A percentile compares a stretch with the other conserved stretches of the same genome.
Evolutionary conservation across 768 basidiomycete genomes (phyloP).

Genomic region (Agrocybe pediades): DNA sequence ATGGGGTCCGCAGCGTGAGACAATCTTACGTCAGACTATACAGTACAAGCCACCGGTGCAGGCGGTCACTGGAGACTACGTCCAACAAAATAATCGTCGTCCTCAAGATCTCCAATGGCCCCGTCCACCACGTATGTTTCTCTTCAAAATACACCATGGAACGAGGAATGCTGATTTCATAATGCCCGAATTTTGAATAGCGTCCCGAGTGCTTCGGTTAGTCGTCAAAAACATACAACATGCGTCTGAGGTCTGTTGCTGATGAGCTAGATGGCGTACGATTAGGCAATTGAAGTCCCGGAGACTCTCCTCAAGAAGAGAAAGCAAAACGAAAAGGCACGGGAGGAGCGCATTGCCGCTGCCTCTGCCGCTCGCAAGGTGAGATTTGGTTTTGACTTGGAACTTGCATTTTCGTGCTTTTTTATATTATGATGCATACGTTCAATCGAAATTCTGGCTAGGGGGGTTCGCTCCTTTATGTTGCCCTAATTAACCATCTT

Average conservation of each 20-base stretch:
- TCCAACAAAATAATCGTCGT: slow-evolving; percentile 34
- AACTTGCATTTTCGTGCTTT: slow-evolving; percentile 16
- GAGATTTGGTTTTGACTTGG: slow-evolving; percentile 27
- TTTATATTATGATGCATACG: slow-evolving; percentile 77
- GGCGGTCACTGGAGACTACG: slow-evolving; percentile 23
- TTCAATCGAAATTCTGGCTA: slow-evolving; percentile 77
- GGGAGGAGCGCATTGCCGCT: slow-evolving; percentile 89
- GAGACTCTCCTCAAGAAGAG: slow-evolving; percentile 99
- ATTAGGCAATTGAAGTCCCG: slow-evolving; percentile 91
- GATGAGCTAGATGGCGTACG: slow-evolving; percentile 17
- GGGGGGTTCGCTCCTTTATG: slow-evolving; percentile 59
- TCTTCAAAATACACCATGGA: background rate
- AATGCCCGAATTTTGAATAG: slow-evolving; percentile 24
- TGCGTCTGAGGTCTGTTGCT: slow-evolving; percentile 20
- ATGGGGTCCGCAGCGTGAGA: slow-evolving; percentile 20
- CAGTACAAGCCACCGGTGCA: slow-evolving; percentile 42
- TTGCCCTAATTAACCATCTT: slow-evolving; percentile 90
- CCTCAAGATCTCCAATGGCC: slow-evolving; percentile 57
- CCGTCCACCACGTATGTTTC: slow-evolving; percentile 56
- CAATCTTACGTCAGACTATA: slow-evolving; percentile 41
- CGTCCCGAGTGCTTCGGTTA: slow-evolving; percentile 61
- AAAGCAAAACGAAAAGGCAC: slow-evolving; percentile 95
- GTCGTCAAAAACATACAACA: slow-evolving; percentile 26
- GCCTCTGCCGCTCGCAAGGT: slow-evolving; percentile 90
- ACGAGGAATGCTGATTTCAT: slow-evolving; percentile 2